Conservation (phyloP, 768 basidiomycete species). For the Boletus huronensis region DNA sequence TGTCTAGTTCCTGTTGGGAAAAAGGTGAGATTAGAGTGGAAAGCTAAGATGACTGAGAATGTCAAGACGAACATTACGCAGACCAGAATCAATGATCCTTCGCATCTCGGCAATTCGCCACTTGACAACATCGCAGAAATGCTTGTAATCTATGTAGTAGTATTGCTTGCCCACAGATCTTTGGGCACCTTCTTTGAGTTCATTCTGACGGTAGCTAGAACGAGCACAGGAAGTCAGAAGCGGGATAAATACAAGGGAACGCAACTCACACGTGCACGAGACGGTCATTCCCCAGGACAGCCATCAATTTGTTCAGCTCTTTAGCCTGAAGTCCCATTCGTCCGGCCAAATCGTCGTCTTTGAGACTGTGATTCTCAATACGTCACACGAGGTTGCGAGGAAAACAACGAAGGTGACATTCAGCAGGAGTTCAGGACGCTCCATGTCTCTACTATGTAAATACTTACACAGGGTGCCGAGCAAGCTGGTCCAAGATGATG, state of each 20-base stretch:
- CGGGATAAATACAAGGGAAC: neutral
- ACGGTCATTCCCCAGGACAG: constrained; percentile 72
- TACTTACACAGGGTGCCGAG: constrained; percentile 93
- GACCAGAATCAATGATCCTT: constrained; percentile 79
- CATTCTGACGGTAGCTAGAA: constrained; percentile 81
- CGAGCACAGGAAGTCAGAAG: neutral
- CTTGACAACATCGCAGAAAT: constrained; percentile 96
- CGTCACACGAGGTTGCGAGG: constrained; percentile 14
- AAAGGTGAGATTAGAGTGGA: neutral
- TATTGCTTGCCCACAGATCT: constrained; percentile 87
- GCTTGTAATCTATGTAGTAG: constrained; percentile 94
- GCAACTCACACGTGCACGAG: constrained; percentile 69
- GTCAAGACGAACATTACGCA: constrained; percentile 69
- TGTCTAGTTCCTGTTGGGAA: constrained; percentile 76
- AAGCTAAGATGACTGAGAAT: neutral
- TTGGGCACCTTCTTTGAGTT: constrained; percentile 85
- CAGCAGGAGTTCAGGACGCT: constrained; percentile 17
- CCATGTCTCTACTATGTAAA: constrained; percentile 26
- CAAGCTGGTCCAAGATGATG: constrained; percentile 91
- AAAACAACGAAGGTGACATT: constrained; percentile 11
- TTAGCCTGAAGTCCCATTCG: constrained; percentile 86
- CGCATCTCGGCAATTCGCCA: constrained; percentile 96
- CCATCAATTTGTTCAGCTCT: constrained; percentile 87
- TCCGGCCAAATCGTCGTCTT: constrained; percentile 91
- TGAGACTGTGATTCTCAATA: constrained; percentile 54